These are phyloP conservation scores for Oldenlandia corymbosa DNA, from an alignment of 257 asterid genomes.

Conservation along the genomic window DNA sequence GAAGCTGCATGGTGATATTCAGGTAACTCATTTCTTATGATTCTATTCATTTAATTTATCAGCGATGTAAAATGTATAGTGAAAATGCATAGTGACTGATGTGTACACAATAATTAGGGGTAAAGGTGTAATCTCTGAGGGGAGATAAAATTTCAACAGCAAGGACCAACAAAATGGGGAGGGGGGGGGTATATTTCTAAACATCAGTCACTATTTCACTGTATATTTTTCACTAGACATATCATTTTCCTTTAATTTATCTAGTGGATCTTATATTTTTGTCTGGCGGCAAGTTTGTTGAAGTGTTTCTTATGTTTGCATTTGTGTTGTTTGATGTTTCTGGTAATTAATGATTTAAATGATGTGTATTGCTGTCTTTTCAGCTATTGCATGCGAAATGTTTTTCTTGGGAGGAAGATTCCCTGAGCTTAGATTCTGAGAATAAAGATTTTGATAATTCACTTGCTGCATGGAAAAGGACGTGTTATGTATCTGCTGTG, in stretches of 20 bases:
- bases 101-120: too few relatives aligned
- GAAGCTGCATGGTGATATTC: conserved; percentile 97
- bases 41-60: too few relatives aligned
- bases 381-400: conserved; percentile 86
- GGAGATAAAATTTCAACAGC: too few relatives aligned
- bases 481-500: conserved; percentile 62
- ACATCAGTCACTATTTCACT: too few relatives aligned
- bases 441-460: conserved; percentile 58
- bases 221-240: too few relatives aligned
- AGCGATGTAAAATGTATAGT: too few relatives aligned
- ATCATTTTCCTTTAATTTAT: too few relatives aligned
- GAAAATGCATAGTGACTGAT: too few relatives aligned
- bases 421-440: conserved; percentile 31
- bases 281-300: neutral
- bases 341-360: conserved; percentile 21
- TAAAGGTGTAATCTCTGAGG: too few relatives aligned
- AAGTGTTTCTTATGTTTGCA: neutral
- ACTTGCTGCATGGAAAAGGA: conserved; percentile 62
- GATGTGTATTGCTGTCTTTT: conserved; percentile 25
- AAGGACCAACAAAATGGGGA: too few relatives aligned
- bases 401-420: conserved; percentile 78
- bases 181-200: too few relatives aligned
- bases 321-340: conserved; percentile 7
- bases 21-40: conserved; percentile 43
- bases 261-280: neutral